Conservation (phyloP, 2,329 filamentous ascomycete species). For the Trichothecium roseum region DNA sequence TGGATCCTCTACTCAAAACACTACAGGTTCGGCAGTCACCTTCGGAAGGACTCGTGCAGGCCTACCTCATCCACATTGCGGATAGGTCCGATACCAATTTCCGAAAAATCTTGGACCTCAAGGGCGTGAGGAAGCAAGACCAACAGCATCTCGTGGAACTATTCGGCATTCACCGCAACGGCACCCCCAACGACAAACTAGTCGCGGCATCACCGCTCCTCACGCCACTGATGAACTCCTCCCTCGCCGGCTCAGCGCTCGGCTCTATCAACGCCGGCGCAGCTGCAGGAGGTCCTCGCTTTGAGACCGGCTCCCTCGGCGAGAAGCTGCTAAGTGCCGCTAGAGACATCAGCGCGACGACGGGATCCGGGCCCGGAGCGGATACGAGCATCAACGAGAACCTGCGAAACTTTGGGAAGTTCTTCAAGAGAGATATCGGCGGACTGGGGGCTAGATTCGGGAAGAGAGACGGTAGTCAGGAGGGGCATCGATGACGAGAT, state of each 20-base stretch:
- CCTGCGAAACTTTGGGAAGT: slow-evolving; percentile 89
- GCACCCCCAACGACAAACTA: slow-evolving; percentile 59
- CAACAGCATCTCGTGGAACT: slow-evolving; percentile 77
- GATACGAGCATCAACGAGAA: slow-evolving; percentile 77
- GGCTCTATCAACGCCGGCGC: slow-evolving; percentile 31
- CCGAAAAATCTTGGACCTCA: slow-evolving; percentile 89
- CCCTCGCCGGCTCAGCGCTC: slow-evolving; percentile 18
- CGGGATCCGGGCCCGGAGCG: slow-evolving; percentile 9
- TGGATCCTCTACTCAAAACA: slow-evolving; percentile 91
- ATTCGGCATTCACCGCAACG: slow-evolving; percentile 70
- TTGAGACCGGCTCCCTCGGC: slow-evolving; percentile 74
- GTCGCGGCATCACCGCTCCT: slow-evolving; percentile 61
- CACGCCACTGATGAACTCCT: slow-evolving; percentile 48
- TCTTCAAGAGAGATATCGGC: slow-evolving; percentile 82
- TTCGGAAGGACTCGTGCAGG: slow-evolving; percentile 88
- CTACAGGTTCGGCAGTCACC: slow-evolving; percentile 87
- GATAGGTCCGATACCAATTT: slow-evolving; percentile 93
- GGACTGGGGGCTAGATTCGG: slow-evolving; percentile 66
- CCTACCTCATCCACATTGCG: slow-evolving; percentile 93
- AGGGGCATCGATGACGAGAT: slow-evolving; percentile 4
- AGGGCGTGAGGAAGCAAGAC: slow-evolving; percentile 79
- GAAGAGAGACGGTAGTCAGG: slow-evolving; percentile 39
- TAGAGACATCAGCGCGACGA: slow-evolving; percentile 63
- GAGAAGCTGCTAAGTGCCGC: slow-evolving; percentile 84
- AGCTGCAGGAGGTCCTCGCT: slow-evolving; percentile 40